Evolutionary conservation across 495 filamentous ascomycete genomes (phyloP), one percentile per base, ranked within the genome.

Genomic region (Collariella sp.): DNA sequence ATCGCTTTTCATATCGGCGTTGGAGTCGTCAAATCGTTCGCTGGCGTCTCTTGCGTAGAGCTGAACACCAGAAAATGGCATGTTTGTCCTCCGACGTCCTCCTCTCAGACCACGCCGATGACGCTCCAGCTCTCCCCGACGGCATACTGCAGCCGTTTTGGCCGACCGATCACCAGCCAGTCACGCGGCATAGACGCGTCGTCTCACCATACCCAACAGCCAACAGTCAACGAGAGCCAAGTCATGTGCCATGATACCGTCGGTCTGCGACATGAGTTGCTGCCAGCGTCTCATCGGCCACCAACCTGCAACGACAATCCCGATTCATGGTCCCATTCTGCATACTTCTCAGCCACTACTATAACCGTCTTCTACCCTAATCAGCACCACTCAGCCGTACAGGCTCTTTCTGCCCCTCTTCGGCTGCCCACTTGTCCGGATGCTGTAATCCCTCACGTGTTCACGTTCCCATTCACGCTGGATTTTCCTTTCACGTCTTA

Each of bases 341-440:
- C 19, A 36, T 5, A 7, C 12, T 23, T 46, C 13, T 26, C 35
- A n/a, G 26, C 36, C 39, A 50, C 20, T 35, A 19, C 46, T 43
- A 7, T 16, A 15, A 39, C 33, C 13, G 18, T 26, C 34, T 34
- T 16, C 16, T 12, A 34, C 42, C 19, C 35, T 20, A 49, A 52
- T 57, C 48, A 52, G 43, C 55, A 42, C 36, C 13, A 13, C 34
- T 57, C 49, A 52, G 48, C 55, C 50, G 40, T 19, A 13, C 48
- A 47, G 34, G 49, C 35, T 22, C 34, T 29, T 41, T 44, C 39
- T 46, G n/a, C 26, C 40, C 35, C 6, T 33, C 39, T 40, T n/a
- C 26, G 22, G 10, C 41, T 41, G 49, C 35, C 52, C 42, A 34
- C 31, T 23, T 46, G 41, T 42, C 47, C 26, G 19, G 22, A 24